phyloP scores from a whole-genome alignment of 331 rosid genomes.

The Malus hybrid region DNA sequence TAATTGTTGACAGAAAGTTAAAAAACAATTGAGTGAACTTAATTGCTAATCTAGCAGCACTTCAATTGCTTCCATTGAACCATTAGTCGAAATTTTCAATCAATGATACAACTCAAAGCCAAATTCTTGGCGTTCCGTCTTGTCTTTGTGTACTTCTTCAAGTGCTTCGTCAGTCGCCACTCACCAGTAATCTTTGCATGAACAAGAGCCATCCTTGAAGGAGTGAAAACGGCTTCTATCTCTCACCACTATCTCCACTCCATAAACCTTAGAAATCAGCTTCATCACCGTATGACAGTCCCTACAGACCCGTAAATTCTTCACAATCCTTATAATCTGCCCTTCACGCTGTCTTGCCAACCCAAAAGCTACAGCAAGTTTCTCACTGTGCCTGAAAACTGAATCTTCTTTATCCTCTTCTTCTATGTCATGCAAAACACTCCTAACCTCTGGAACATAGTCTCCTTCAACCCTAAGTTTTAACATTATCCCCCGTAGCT shows the following conservation, averaged over 20 bases:
- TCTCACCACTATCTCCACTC: constrained; percentile 61
- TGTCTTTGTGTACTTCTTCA: background rate
- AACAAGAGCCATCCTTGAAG: constrained; percentile 58
- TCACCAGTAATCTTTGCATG: constrained; percentile 85
- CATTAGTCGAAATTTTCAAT: no score
- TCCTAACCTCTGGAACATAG: constrained; percentile 52
- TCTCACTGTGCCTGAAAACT: constrained; percentile 71
- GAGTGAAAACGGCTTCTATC: constrained; percentile 89
- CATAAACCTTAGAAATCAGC: constrained; percentile 61
- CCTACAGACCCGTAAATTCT: constrained; percentile 71
- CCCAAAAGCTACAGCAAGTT: constrained; percentile 87
- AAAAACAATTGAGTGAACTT: background rate
- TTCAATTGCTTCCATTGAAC: background rate
- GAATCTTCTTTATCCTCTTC: constrained; percentile 75
- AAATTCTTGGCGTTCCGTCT: no score
- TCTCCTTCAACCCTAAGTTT: constrained; percentile 53
- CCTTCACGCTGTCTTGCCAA: constrained; percentile 50
- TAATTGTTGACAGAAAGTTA: background rate
- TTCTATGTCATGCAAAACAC: constrained; percentile 73
- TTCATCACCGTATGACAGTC: constrained; percentile 78
- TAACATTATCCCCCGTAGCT: constrained; percentile 54
- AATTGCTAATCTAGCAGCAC: background rate
- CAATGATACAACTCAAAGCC: no score
- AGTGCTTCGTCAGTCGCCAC: background rate
- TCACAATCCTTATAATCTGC: constrained; percentile 49